phyloP scores from a whole-genome alignment of 208 protist genomes.

The Angomonas deanei region DNA sequence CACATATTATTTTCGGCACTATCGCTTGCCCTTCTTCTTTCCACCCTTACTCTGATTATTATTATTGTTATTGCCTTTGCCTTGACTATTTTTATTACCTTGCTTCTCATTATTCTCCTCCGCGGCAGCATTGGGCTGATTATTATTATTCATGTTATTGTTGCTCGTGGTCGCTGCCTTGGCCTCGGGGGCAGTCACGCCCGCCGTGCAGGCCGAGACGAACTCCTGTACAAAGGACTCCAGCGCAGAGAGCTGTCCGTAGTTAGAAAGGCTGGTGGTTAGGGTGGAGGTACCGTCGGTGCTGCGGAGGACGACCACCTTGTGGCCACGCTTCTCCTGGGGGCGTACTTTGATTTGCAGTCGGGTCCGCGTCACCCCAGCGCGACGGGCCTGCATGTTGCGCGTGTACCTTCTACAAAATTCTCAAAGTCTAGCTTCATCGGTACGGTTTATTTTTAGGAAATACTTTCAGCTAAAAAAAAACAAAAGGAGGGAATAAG shows the following conservation, averaged over 20 bases:
- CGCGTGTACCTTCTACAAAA: slow-evolving; percentile 44
- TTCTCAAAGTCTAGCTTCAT: slow-evolving; percentile 62
- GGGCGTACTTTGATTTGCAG: slow-evolving; percentile 65
- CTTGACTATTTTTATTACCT: slow-evolving; percentile 2
- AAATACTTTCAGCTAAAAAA: too few species aligned
- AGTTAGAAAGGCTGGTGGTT: slow-evolving; percentile 50
- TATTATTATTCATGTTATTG: slow-evolving; percentile 3
- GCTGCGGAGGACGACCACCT: slow-evolving; percentile 50
- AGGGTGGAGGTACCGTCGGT: slow-evolving; percentile 63
- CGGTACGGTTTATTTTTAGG: not conserved
- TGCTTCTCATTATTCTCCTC: too few species aligned
- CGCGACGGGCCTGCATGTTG: slow-evolving; percentile 49
- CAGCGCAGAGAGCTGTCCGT: slow-evolving; percentile 55
- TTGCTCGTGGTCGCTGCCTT: not conserved
- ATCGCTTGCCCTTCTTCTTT: not conserved
- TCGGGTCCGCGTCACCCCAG: slow-evolving; percentile 54
- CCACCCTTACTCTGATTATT: not conserved
- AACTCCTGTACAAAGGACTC: slow-evolving; percentile 61
- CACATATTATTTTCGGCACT: not conserved
- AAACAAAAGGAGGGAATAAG: slow-evolving; percentile 9
- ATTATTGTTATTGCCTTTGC: slow-evolving; percentile 4
- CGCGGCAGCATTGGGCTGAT: not conserved
- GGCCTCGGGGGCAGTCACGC: slow-evolving; percentile 4
- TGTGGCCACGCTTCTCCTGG: slow-evolving; percentile 16
- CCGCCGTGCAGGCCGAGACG: slow-evolving; percentile 43